Evolutionary conservation across 31 red algal genomes (phyloP), one percentile per base, ranked within the genome.

Genomic region (Asparagopsis taxiformis): DNA sequence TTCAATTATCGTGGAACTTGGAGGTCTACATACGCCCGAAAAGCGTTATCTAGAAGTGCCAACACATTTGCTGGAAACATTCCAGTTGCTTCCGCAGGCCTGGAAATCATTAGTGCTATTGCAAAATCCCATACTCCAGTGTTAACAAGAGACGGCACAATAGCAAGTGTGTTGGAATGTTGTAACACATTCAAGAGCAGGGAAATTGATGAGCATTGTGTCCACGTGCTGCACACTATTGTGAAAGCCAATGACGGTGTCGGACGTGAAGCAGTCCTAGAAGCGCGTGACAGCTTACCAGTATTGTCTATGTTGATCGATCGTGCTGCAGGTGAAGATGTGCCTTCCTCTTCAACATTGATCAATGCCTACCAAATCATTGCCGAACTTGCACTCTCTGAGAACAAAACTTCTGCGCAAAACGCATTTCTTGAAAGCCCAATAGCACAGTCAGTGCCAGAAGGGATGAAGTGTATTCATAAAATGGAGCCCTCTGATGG

Each of bases 121-220:
- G 68, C 44, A 5, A 52, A 51, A 10, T 56, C 51, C 3, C 7
- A 52, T 13, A 11, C 20, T 11, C 30, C 23, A n/a, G 53, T 32
- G 15, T 24, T 82, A 25, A 23, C 56, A 5, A 32, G 58, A 31
- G 44, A 56, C 0, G 55, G 62, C 8, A 54, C 43, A 1, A 34
- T 71, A 3, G 23, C 17, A 8, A 55, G 50, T 9, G 77, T 82
- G 16, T 31, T 68, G 2, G 55, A 70, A 32, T 59, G 64, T 17
- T 82, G 77, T 68, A 55, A 82, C 37, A 29, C 25, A 38, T 82
- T 82, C 46, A 15, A 70, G 19, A 28, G 31, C 77, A 32, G 54
- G 51, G 25, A 37, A 22, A 57, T 82, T 20, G 77, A 82, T 48
- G 65, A 55, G 24, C 77, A 62, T 16, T 31, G 48, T 26, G 30